Conservation (phyloP, 2,329 filamentous ascomycete species). For the Plectosphaerella cucumerina region DNA sequence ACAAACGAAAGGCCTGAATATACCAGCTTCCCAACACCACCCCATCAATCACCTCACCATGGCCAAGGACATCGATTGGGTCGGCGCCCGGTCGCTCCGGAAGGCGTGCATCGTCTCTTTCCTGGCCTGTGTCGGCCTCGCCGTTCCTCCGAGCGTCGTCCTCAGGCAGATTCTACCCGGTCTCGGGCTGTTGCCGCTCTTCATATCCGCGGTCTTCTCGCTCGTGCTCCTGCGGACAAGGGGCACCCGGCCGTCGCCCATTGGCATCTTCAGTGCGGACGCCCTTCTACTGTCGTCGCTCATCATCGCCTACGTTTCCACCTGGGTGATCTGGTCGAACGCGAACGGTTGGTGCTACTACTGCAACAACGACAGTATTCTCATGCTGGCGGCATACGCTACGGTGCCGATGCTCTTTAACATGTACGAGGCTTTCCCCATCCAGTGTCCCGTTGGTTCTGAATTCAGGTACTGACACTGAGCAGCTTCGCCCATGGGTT, state of each 20-base stretch:
- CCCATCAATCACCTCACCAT: no score
- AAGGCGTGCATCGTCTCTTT: neutral
- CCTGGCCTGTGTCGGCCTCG: neutral
- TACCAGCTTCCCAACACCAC: no score
- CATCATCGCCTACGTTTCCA: neutral
- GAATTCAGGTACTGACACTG: neutral
- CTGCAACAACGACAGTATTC: neutral
- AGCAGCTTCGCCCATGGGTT: neutral
- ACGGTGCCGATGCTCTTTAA: neutral
- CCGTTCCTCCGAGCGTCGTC: neutral
- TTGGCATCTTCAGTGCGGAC: neutral
- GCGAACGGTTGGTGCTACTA: neutral
- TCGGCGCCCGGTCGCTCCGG: neutral
- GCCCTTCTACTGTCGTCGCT: neutral
- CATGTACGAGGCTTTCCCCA: neutral
- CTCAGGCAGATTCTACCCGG: neutral
- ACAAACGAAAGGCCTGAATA: no score
- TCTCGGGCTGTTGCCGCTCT: neutral
- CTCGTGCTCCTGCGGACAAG: neutral
- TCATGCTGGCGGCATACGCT: neutral
- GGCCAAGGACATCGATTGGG: neutral
- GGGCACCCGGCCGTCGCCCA: neutral
- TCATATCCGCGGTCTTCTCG: neutral
- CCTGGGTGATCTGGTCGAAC: neutral
- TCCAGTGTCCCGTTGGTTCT: neutral